Evolutionary conservation across 1,284 basidiomycete genomes (phyloP).

Genomic region (Trametes pubescens): DNA sequence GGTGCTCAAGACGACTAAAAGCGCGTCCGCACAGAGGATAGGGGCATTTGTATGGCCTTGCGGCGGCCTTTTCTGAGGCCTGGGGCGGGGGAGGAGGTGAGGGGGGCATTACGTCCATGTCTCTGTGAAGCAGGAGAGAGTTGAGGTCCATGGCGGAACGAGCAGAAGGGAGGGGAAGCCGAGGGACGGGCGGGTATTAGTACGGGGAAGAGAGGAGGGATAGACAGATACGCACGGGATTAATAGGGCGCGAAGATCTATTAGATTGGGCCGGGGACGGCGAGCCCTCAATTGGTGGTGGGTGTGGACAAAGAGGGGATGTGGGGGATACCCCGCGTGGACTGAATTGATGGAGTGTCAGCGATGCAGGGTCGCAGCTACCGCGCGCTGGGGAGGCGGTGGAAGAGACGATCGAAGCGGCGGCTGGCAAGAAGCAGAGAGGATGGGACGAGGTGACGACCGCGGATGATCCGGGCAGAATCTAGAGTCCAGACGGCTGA

Average conservation of each 20-base stretch:
- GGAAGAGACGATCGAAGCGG: conserved; percentile 24
- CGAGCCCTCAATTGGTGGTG: conserved; percentile 22
- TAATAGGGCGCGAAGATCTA: conserved; percentile 27
- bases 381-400: conserved; percentile 21
- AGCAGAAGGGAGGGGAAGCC: conserved; percentile 13
- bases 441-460: conserved; percentile 19
- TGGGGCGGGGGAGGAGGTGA: conserved; percentile 30
- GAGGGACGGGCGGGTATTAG: conserved; percentile 30
- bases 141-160: conserved; percentile 31
- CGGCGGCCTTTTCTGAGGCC: conserved; percentile 60
- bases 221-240: conserved; percentile 26
- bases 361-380: conserved; percentile 21
- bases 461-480: conserved; percentile 32
- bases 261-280: conserved; percentile 30
- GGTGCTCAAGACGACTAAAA: conserved; percentile 92
- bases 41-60: conserved; percentile 95
- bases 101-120: conserved; percentile 32
- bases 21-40: conserved; percentile 91
- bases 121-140: conserved; percentile 27
- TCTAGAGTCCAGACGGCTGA: conserved; percentile 16
- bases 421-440: conserved; percentile 20
- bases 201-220: conserved; percentile 17
- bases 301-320: conserved; percentile 24
- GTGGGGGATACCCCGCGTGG: conserved; percentile 33
- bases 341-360: conserved; percentile 27